Base-by-base conservation (phyloP, 169 alveolate genomes). In the Cystoisospora suis region DNA sequence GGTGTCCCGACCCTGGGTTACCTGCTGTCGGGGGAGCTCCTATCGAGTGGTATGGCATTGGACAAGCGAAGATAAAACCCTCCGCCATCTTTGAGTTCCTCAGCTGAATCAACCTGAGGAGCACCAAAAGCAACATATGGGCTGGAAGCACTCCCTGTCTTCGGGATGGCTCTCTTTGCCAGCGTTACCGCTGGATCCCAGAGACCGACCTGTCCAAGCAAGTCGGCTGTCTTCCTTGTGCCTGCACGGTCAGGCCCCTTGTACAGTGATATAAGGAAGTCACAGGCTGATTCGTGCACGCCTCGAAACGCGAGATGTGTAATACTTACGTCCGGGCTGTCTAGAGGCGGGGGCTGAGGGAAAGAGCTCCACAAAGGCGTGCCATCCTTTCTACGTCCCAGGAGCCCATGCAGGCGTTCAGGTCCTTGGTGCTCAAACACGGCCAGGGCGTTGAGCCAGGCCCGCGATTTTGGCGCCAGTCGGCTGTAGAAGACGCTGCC, bases 61-160 rank as follows among this genome's bases (percentile, higher is more conserved):
- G 95, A 92, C 32, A 89, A 58, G 49, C 80, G 42, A 58, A 90
- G 53, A 46, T 92, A 86, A 45, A 94, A 94, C 15, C 96, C 96
- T 32, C 96, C 96, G 20, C 96, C 96, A 12, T 83, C 70, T 59
- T 86, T 59, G 44, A 94, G 94, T 69, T 92, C 95, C 29, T 47
- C 91, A 3, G 69, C 69, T 72, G 47, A 70, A 45, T 87, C 77
- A 2, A 87, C 91, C 91, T 87, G 91, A 80, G 20, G 0, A 70
- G 20, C 32, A 53, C 15, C 29, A 15, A 53, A 53, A 53, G 23
- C 65, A 53, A 53, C 23, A 17, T 15, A 53, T 17, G 23, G 15
- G 65, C 23, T 15, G 23, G 65, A 53, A 53, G 65, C 65, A 53
- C 65, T 17, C 15, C 23, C 29, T 32, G 86, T n/a, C n/a, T n/a